phyloP scores from a whole-genome alignment of 2,329 filamentous ascomycete species.

The Penicillium sp. region DNA sequence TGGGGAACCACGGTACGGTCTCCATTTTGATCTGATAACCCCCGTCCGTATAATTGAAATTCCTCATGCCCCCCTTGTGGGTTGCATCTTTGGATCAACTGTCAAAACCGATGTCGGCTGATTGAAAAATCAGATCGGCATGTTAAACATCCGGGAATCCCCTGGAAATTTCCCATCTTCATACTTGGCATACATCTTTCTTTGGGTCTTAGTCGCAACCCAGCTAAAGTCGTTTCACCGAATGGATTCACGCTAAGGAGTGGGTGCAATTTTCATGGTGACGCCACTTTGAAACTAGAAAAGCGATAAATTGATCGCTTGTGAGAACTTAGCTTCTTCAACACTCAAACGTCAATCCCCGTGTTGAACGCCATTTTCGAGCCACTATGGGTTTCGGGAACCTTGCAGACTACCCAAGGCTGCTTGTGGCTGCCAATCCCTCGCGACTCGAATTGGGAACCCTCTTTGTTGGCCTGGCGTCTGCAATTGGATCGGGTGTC shows the following conservation, averaged over 20 bases:
- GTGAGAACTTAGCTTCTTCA: slow-evolving; percentile 9
- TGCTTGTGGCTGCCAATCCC: slow-evolving; percentile 40
- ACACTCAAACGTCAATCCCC: slow-evolving; percentile 6
- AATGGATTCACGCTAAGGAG: slow-evolving; percentile 9
- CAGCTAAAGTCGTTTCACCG: slow-evolving; percentile 1
- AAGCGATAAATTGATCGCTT: slow-evolving; percentile 5
- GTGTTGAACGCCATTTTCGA: slow-evolving; percentile 4
- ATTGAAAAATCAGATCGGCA: slow-evolving; percentile 1
- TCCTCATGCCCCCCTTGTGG: slow-evolving; percentile 7
- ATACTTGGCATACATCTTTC: slow-evolving; percentile 3
- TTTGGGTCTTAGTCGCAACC: not conserved
- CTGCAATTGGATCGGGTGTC: slow-evolving; percentile 39
- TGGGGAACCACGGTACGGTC: not conserved
- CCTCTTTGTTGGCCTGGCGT: slow-evolving; percentile 28
- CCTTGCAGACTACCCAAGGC: slow-evolving; percentile 34
- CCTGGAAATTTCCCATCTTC: not conserved
- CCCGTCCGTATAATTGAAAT: slow-evolving; percentile 5
- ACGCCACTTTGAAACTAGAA: not conserved
- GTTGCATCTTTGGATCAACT: slow-evolving; percentile 9
- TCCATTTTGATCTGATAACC: slow-evolving; percentile 12
- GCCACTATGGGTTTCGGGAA: slow-evolving; percentile 30
- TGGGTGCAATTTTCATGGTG: slow-evolving; percentile 6
- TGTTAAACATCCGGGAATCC: slow-evolving; percentile 4
- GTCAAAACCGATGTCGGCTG: slow-evolving; percentile 18
- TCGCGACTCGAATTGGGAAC: slow-evolving; percentile 31